Base-by-base conservation (phyloP, 2,329 filamentous ascomycete genomes). In the Aspergillus sp. region DNA sequence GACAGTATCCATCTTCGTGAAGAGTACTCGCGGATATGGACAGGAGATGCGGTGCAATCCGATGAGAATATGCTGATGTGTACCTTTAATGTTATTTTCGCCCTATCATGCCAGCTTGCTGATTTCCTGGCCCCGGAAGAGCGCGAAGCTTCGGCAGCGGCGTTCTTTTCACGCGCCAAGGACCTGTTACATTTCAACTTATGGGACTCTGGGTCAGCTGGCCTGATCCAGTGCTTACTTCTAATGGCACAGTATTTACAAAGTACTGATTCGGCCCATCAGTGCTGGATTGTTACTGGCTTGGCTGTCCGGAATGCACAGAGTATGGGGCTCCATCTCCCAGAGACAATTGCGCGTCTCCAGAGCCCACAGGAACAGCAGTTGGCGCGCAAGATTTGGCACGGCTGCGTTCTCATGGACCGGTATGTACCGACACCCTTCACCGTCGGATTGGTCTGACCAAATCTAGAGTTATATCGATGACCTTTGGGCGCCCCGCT, bases 251-350 rank as follows among this genome's bases (percentile, higher is more conserved):
- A 80, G 45, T 82, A 81, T 57, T 65, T 82, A 0, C 80, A 82
- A 44, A 79, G 80, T 46, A 81, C 80, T 0, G 75, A 79, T 12
- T 75, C 75, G 5, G 75, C 77, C 0, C 77, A 81, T 57, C 76
- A 80, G 56, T 81, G 78, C 1, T 82, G 80, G 80, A 80, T 82
- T 66, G 73, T 79, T 4, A 76, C 79, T 0, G 79, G 79, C 0
- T 68, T 77, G 4, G 79, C 79, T 0, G 74, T 81, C 15, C 71
- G 79, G 1, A 80, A 76, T 15, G 80, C 80, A 0, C 78, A 82
- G 50, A 77, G 78, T 0, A 56, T 82, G 3, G 80, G 79, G 0
- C 64, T 82, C 27, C 78, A 82, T 50, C 64, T 80, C 3, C 70
- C 74, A 0, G 74, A 79, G 40, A 77, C 76, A 1, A 69, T 68